Conservation (phyloP, 345 rosid species). For the Pistacia atlantica region DNA sequence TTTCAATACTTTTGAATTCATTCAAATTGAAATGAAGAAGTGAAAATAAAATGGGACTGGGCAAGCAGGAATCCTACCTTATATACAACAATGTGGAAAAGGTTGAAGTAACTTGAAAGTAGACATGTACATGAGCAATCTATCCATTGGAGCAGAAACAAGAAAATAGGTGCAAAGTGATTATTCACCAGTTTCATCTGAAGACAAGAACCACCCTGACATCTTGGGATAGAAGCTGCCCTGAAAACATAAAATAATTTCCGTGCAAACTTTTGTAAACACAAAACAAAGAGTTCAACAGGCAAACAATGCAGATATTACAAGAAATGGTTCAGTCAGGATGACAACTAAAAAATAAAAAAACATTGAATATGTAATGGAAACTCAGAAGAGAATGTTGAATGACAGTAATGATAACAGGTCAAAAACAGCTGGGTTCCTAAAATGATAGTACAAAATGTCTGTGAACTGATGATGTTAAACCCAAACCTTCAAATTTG, state of each 20-base stretch:
- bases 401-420: no score
- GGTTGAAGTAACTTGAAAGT: slow-evolving; percentile 44
- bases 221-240: slow-evolving; percentile 49
- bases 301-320: no score
- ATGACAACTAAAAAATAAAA: no score
- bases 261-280: neutral
- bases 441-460: neutral
- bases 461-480: neutral
- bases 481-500: neutral
- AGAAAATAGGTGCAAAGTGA: slow-evolving; percentile 47
- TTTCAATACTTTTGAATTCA: neutral
- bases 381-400: no score
- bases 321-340: no score
- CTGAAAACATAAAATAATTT: slow-evolving; percentile 20
- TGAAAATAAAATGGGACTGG: neutral
- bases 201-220: slow-evolving; percentile 33
- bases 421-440: no score
- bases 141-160: slow-evolving; percentile 47
- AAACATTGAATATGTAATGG: no score
- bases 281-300: no score
- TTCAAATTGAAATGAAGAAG: neutral
- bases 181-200: slow-evolving; percentile 52
- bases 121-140: slow-evolving; percentile 47
- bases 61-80: slow-evolving; percentile 32
- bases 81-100: slow-evolving; percentile 45